phyloP scores from a whole-genome alignment of 2,329 filamentous ascomycete genomes.

The Fusarium bactridioides region DNA sequence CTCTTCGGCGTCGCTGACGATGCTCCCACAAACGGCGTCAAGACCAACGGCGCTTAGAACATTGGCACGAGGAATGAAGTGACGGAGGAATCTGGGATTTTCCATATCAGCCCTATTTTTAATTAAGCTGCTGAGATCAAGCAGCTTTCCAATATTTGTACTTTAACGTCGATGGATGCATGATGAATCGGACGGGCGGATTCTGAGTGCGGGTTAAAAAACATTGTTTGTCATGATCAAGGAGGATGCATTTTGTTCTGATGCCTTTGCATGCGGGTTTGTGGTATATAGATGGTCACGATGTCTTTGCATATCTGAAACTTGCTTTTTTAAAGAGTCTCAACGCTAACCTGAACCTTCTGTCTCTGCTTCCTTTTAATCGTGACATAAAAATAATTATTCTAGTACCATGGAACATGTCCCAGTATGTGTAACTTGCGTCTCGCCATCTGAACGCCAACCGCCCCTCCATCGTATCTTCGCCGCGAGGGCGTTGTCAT shows the following conservation, averaged over 20 bases:
- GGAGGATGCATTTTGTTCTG: slow-evolving; percentile 5
- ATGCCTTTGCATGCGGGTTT: slow-evolving; percentile 7
- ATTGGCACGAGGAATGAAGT: slow-evolving; percentile 11
- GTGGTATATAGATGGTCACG: slow-evolving; percentile 31
- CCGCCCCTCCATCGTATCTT: slow-evolving; percentile 2
- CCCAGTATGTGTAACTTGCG: background rate
- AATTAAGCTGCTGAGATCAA: slow-evolving; percentile 17
- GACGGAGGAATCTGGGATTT: slow-evolving; percentile 14
- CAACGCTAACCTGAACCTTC: slow-evolving; percentile 4
- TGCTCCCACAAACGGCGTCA: slow-evolving; percentile 44
- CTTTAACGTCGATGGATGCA: slow-evolving; percentile 17
- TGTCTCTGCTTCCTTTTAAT: slow-evolving; percentile 6
- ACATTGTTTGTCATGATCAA: slow-evolving; percentile 16
- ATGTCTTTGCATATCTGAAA: slow-evolving; percentile 31
- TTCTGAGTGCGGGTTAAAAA: slow-evolving; percentile 19
- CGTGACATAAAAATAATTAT: slow-evolving; percentile 32
- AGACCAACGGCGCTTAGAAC: slow-evolving; percentile 34
- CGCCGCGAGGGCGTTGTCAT: slow-evolving; percentile 14
- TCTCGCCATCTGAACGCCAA: slow-evolving; percentile 17
- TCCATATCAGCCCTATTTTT: slow-evolving; percentile 22
- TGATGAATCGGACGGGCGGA: slow-evolving; percentile 27
- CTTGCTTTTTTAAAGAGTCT: slow-evolving; percentile 3
- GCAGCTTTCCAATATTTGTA: slow-evolving; percentile 24
- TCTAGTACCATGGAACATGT: slow-evolving; percentile 23
- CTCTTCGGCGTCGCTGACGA: slow-evolving; percentile 57